phyloP scores from a whole-genome alignment of 1,284 basidiomycete species.

The Cutaneotrichosporon dermatis region DNA sequence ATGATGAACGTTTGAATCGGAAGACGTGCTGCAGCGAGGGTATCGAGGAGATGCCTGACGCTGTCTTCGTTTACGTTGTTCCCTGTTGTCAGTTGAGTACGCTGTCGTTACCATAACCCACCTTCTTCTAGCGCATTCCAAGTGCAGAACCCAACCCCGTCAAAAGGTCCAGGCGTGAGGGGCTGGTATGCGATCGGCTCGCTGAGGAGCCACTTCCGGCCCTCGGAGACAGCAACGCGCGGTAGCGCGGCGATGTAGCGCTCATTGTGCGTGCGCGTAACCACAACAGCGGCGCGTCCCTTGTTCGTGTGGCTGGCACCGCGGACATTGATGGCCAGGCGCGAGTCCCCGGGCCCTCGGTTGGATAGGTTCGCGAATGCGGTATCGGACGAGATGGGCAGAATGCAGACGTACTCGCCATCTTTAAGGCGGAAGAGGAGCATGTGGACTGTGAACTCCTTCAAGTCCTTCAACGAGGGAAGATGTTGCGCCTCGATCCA shows the following conservation, averaged over 20 bases:
- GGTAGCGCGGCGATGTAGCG: not conserved
- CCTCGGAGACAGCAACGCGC: not conserved
- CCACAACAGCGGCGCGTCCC: not conserved
- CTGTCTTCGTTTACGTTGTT: slow-evolving; percentile 5
- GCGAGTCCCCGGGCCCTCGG: not conserved
- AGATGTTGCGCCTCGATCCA: slow-evolving; percentile 11
- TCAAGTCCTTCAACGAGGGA: not conserved
- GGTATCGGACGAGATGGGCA: slow-evolving; percentile 7
- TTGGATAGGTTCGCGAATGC: not conserved
- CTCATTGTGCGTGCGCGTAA: not conserved
- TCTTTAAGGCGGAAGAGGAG: not conserved
- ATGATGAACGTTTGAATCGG: slow-evolving; percentile 36
- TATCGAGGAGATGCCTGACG: slow-evolving; percentile 8
- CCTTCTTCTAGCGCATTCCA: slow-evolving; percentile 16
- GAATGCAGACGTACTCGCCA: slow-evolving; percentile 4
- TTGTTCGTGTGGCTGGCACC: not conserved
- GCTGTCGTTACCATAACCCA: not conserved
- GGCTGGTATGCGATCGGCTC: not conserved
- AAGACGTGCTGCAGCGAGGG: slow-evolving; percentile 4
- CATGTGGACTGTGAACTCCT: slow-evolving; percentile 7
- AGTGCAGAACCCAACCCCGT: slow-evolving; percentile 19
- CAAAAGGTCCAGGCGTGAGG: slow-evolving; percentile 2
- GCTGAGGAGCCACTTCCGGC: slow-evolving; percentile 1
- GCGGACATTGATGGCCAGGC: not conserved
- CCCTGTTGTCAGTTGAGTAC: not conserved